A percentile compares a stretch with the other conserved stretches of the same genome.
These are phyloP conservation scores for Fusarium marasasianum DNA, from an alignment of 2,329 filamentous ascomycete genomes.

Conservation along the genomic window DNA sequence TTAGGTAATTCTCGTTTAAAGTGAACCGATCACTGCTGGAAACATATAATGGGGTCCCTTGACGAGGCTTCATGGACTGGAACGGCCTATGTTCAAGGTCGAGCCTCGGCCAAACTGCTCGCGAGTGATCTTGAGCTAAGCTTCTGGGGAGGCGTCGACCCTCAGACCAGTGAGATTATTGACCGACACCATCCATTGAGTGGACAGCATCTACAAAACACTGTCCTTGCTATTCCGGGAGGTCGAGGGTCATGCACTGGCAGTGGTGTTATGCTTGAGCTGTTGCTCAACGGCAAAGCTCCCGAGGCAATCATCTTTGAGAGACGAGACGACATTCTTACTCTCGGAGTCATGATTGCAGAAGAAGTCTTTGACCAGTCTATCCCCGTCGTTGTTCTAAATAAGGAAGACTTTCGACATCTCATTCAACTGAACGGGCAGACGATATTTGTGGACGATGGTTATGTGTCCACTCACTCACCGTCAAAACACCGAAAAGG, in stretches of 20 bases:
- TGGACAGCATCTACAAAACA: conserved; percentile 45
- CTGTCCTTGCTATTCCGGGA: conserved; percentile 54
- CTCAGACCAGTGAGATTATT: conserved; percentile 52
- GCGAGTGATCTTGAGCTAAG: conserved; percentile 48
- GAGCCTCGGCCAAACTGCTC: conserved; percentile 44
- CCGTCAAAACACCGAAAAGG: not conserved
- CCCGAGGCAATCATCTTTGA: conserved; percentile 55
- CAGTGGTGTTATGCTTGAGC: conserved; percentile 56
- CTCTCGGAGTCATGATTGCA: conserved; percentile 55
- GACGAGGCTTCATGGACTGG: conserved; percentile 3
- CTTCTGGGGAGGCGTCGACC: conserved; percentile 57
- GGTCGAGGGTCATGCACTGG: conserved; percentile 59
- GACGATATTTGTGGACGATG: conserved; percentile 10
- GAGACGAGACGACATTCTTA: conserved; percentile 54
- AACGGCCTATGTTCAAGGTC: conserved; percentile 37
- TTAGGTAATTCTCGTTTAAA: not conserved
- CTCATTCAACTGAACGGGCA: conserved; percentile 9
- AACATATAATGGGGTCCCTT: conserved; percentile 13
- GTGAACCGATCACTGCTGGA: rapidly evolving
- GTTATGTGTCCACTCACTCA: not conserved
- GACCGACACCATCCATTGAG: conserved; percentile 55
- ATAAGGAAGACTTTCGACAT: conserved; percentile 17
- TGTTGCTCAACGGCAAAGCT: conserved; percentile 51
- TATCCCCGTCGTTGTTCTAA: conserved; percentile 52
- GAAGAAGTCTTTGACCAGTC: conserved; percentile 51